These are phyloP conservation scores for Ogataea neopini DNA, from an alignment of 805 yeast species.

Conservation along the genomic window DNA sequence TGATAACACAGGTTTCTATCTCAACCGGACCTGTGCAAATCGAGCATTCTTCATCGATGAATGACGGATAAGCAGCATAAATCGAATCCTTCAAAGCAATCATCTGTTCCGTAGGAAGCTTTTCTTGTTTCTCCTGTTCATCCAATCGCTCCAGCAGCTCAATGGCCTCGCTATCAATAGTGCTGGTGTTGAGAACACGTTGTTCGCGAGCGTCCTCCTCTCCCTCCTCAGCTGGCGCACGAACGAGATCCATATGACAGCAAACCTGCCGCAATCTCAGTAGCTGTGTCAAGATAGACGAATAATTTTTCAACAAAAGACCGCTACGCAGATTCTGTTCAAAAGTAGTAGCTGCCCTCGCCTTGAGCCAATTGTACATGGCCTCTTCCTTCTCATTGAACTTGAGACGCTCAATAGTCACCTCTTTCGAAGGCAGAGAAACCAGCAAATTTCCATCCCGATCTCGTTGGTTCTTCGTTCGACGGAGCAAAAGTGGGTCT, in stretches of 20 bases:
- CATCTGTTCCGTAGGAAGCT: slow-evolving; percentile 28
- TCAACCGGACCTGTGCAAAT: slow-evolving; percentile 74
- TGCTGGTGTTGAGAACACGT: slow-evolving; percentile 3
- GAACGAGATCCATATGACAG: slow-evolving; percentile 74
- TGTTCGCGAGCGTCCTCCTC: slow-evolving; percentile 41
- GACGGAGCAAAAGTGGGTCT: slow-evolving; percentile 77
- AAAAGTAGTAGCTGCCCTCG: slow-evolving; percentile 64
- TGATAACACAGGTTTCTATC: slow-evolving; percentile 48
- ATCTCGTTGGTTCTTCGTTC: slow-evolving; percentile 85
- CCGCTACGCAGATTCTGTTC: slow-evolving; percentile 63
- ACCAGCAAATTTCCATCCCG: slow-evolving; percentile 73
- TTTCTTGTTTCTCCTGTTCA: slow-evolving; percentile 27
- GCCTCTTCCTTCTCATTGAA: slow-evolving; percentile 66
- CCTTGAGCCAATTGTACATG: slow-evolving; percentile 68
- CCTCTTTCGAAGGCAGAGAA: slow-evolving; percentile 72
- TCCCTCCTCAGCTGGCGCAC: slow-evolving; percentile 38
- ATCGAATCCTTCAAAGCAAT: slow-evolving; percentile 31
- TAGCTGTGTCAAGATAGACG: slow-evolving; percentile 80
- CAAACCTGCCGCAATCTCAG: slow-evolving; percentile 84
- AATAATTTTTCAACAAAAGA: slow-evolving; percentile 66
- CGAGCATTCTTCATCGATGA: slow-evolving; percentile 69
- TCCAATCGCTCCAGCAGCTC: slow-evolving; percentile 28
- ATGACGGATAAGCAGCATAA: slow-evolving; percentile 33
- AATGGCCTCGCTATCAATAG: slow-evolving; percentile 23
- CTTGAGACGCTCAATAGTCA: slow-evolving; percentile 63